Base-by-base conservation (phyloP, 371 early-diverging fungal genomes). In the Batrachochytrium dendrobatidis region DNA sequence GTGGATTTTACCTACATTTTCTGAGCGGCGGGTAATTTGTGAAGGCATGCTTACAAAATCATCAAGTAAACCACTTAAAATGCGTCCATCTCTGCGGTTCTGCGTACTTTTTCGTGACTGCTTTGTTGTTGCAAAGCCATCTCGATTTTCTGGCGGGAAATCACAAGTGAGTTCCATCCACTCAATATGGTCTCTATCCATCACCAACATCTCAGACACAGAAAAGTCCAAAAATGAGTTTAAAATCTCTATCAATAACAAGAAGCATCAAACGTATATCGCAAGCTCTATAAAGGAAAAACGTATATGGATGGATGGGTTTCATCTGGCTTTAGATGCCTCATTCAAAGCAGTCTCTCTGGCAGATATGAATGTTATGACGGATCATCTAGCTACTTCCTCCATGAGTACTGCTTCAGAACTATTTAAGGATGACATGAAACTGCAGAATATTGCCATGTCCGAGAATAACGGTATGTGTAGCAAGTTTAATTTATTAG, bases 71-170 rank as follows among this genome's bases (percentile, higher is more conserved):
- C 17, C 20, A 15, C 17, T 20, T 39, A 17, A 17, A 20, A 39
- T 17, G 39, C 39, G 39, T n/a, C 39, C 49, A 24, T 7, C 6
- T 6, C 12, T 6, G 49, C 49, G 49, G 29, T 24, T 7, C 12
- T 48, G 52, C 22, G 52, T 51, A 12, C 52, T 51, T 4, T 51
- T 51, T 22, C 3, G 52, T n/a, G 52, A 51, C 30, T 51, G 52
- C 22, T 22, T 51, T 4, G 52, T 51, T 6, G 3, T 51, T 8
- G 52, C 52, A 3, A 8, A 28, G 28, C 52, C 52, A 7, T 28
- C 52, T 7, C 3, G 29, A 10, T 51, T 51, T n/a, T 24, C 28
- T 29, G 22, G 8, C 30, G 4, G 8, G 18, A 4, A 24, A 4
- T 29, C 52, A 7, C 4, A 8, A 22, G 52, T 51, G 31, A 48